A percentile compares a stretch with the other conserved stretches of the same genome.
Conservation (phyloP, 345 rosid species). For the Hibiscus syriacus region DNA sequence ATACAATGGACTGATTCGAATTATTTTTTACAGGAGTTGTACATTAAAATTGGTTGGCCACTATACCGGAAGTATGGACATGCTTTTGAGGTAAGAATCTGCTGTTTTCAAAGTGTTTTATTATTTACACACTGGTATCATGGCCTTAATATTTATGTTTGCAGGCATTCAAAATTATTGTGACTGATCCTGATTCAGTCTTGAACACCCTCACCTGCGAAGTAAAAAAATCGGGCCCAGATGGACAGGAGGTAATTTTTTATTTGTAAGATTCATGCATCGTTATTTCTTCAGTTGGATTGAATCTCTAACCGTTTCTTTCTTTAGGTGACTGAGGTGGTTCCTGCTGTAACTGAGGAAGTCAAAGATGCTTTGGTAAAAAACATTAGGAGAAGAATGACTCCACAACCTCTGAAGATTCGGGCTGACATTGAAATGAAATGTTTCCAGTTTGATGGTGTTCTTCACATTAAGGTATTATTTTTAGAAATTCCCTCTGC, state of each 20-base stretch:
- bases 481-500: background rate
- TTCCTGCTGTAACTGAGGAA: slow-evolving; percentile 81
- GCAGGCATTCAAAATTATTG: slow-evolving; percentile 92
- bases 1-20: background rate
- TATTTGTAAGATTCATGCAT: background rate
- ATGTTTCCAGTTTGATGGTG: slow-evolving; percentile 96
- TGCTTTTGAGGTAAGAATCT: background rate
- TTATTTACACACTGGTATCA: too few species aligned
- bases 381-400: slow-evolving; percentile 25
- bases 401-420: slow-evolving; percentile 92
- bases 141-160: slow-evolving; percentile 3
- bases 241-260: slow-evolving; percentile 73
- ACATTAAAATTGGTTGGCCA: slow-evolving; percentile 19
- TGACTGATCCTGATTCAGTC: slow-evolving; percentile 84
- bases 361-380: slow-evolving; percentile 76
- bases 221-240: slow-evolving; percentile 74
- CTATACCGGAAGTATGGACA: too few species aligned
- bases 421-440: slow-evolving; percentile 92
- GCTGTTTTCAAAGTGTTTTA: too few species aligned
- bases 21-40: slow-evolving; percentile 54
- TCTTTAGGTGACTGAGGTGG: slow-evolving; percentile 24
- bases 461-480: slow-evolving; percentile 83
- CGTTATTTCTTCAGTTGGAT: background rate
- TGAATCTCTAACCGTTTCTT: slow-evolving; percentile 5
- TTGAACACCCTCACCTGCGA: slow-evolving; percentile 72